These are phyloP conservation scores for Grosmannia penicillata DNA, from an alignment of 2,329 filamentous ascomycete genomes.

Conservation along the genomic window DNA sequence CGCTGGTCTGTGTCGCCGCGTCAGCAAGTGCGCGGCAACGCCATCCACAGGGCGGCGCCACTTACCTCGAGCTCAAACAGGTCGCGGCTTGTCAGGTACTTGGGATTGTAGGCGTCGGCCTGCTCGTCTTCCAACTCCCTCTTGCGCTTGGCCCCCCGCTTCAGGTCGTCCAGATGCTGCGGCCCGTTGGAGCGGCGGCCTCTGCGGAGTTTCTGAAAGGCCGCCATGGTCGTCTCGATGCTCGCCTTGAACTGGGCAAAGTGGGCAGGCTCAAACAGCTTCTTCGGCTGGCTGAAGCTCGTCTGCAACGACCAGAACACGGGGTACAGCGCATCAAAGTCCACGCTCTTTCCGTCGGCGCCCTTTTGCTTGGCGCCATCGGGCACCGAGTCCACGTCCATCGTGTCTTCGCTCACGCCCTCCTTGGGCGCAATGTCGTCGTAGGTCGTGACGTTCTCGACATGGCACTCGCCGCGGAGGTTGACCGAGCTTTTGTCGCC, in stretches of 20 bases:
- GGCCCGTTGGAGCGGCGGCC: constrained; percentile 28
- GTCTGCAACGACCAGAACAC: constrained; percentile 90
- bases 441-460: constrained; percentile 82
- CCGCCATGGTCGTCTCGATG: constrained; percentile 49
- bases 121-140: constrained; percentile 40
- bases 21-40: too few relatives aligned
- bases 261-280: constrained; percentile 56
- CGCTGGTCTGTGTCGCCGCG: constrained; percentile 72
- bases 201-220: constrained; percentile 36
- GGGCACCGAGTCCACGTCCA: constrained; percentile 5
- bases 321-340: constrained; percentile 56
- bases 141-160: constrained; percentile 58
- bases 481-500: constrained; percentile 98
- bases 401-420: constrained; percentile 12
- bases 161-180: constrained; percentile 44
- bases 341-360: constrained; percentile 18
- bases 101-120: constrained; percentile 77
- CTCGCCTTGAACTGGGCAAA: constrained; percentile 73
- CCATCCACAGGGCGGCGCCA: too few relatives aligned
- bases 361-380: not conserved
- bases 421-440: constrained; percentile 36
- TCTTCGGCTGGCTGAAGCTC: constrained; percentile 79
- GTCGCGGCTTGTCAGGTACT: constrained; percentile 94
- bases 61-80: constrained; percentile 83
- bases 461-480: constrained; percentile 85